A percentile compares a stretch with the other conserved stretches of the same genome.
Conservation (phyloP, 805 yeast genomes). For the Ogataea dorogensis region DNA sequence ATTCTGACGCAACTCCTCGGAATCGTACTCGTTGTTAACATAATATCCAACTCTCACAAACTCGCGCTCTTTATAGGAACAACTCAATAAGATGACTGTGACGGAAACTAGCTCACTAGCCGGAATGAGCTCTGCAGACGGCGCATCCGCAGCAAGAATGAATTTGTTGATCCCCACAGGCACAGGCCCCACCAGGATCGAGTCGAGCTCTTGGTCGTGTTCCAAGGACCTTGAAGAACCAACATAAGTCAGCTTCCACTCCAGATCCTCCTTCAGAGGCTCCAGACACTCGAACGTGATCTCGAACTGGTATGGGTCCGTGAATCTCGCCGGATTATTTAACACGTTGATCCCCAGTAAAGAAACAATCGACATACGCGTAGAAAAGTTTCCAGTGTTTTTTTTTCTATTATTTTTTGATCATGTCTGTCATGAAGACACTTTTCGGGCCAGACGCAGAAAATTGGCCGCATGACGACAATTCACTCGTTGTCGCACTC, state of each 20-base stretch:
- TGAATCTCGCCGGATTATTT: constrained; percentile 91
- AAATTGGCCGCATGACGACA: constrained; percentile 56
- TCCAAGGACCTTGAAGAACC: constrained; percentile 93
- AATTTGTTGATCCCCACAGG: constrained; percentile 97
- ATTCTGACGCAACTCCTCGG: constrained; percentile 87
- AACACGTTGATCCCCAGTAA: constrained; percentile 86
- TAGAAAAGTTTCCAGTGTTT: constrained; percentile 2
- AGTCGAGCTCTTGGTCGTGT: constrained; percentile 95
- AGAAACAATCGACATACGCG: constrained; percentile 85
- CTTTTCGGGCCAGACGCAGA: constrained; percentile 54
- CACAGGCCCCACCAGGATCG: constrained; percentile 96
- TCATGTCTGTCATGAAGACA: constrained; percentile 39
- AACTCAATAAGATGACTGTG: constrained; percentile 88
- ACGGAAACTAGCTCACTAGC: constrained; percentile 94
- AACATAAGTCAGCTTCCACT: constrained; percentile 96
- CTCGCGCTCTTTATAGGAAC: constrained; percentile 90
- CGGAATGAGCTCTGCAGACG: constrained; percentile 92
- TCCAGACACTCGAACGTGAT: constrained; percentile 97
- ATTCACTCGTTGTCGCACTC: constrained; percentile 56
- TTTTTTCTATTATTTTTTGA: not conserved
- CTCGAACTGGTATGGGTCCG: constrained; percentile 93
- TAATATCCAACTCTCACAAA: constrained; percentile 97
- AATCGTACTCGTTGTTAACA: constrained; percentile 94
- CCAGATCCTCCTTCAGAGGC: constrained; percentile 86
- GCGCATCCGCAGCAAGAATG: constrained; percentile 92